Evolutionary conservation across 2,329 filamentous ascomycete species (phyloP).

Genomic region (Byssochlamys sp.): DNA sequence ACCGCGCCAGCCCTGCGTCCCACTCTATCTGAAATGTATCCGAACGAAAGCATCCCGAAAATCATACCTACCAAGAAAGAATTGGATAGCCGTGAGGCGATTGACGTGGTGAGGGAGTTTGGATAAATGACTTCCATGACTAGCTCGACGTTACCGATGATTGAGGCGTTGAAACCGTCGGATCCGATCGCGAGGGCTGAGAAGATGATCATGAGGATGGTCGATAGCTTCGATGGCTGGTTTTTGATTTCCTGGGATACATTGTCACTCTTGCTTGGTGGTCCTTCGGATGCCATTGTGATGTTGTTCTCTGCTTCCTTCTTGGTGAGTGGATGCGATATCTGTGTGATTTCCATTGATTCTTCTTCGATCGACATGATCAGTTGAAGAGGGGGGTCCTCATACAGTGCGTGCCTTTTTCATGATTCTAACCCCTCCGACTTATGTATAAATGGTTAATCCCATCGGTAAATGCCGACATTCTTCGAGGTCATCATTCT

Average conservation of each 20-base stretch:
- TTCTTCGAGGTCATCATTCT: background rate
- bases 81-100: background rate
- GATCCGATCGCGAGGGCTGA: slow-evolving; percentile 27
- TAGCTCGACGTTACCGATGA: slow-evolving; percentile 26
- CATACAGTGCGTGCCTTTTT: background rate
- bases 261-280: background rate
- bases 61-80: slow-evolving; percentile 48
- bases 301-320: background rate
- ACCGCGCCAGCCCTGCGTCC: slow-evolving; percentile 43
- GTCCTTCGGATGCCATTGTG: background rate
- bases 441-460: background rate
- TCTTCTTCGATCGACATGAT: background rate
- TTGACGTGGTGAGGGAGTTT: background rate
- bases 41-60: slow-evolving; percentile 48
- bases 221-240: slow-evolving; percentile 14
- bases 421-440: background rate
- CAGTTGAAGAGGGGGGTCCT: background rate
- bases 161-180: slow-evolving; percentile 28
- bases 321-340: background rate
- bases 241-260: background rate
- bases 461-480: background rate
- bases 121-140: slow-evolving; percentile 25
- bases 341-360: background rate
- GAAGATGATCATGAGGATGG: slow-evolving; percentile 25
- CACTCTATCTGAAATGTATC: slow-evolving; percentile 41